These are phyloP conservation scores for Botrytis sinoallii DNA, from an alignment of 2,329 filamentous ascomycete genomes.

Conservation along the genomic window DNA sequence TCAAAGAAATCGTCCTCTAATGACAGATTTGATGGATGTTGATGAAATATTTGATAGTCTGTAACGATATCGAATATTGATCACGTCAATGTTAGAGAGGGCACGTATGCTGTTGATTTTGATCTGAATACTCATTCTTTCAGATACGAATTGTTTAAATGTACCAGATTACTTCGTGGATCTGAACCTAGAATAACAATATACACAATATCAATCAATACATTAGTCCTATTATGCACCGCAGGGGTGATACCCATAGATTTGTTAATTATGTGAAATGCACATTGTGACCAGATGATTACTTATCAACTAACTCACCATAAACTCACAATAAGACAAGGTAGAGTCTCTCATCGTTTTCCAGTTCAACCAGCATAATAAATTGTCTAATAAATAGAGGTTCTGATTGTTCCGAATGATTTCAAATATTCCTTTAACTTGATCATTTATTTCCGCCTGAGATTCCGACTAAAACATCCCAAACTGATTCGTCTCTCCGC, in stretches of 20 bases:
- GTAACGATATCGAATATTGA: too few relatives aligned
- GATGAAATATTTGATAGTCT: too few relatives aligned
- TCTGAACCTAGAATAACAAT: too few relatives aligned
- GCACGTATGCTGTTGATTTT: too few relatives aligned
- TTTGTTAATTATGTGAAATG: not conserved
- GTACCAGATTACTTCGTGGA: too few relatives aligned
- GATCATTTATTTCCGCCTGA: too few relatives aligned
- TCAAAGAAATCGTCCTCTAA: too few relatives aligned
- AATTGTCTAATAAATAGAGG: not conserved
- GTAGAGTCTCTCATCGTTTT: not conserved
- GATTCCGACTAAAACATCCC: not conserved
- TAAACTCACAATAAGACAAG: not conserved
- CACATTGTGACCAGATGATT: not conserved
- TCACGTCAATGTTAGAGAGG: too few relatives aligned
- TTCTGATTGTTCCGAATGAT: not conserved
- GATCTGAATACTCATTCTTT: too few relatives aligned
- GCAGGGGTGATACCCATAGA: not conserved
- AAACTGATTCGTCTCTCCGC: not conserved
- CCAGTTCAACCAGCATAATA: rapidly evolving
- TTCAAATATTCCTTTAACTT: not conserved
- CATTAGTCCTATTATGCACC: not conserved
- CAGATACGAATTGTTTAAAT: too few relatives aligned
- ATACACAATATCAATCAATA: too few relatives aligned
- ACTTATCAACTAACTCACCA: not conserved
- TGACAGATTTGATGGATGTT: too few relatives aligned